Percentiles rank a stretch among this genome's conserved stretches.
These are phyloP conservation scores for Colletotrichum sp. DNA, from an alignment of 2,329 filamentous ascomycete species.

Conservation along the genomic window DNA sequence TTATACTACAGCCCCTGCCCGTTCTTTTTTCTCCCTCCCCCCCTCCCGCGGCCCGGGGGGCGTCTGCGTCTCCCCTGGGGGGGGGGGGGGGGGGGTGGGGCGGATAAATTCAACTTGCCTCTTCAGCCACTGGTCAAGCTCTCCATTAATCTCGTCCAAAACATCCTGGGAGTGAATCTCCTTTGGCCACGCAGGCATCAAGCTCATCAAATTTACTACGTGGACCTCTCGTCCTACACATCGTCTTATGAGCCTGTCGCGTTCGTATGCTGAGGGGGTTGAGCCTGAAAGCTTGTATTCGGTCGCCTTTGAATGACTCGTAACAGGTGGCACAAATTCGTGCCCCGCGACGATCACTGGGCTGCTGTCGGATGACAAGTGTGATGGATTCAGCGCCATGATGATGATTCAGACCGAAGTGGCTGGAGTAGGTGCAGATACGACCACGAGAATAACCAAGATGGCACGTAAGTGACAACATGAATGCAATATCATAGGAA, in stretches of 20 bases:
- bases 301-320: not conserved
- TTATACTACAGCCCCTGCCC: too few species aligned
- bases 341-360: not conserved
- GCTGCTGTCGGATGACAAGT: not conserved
- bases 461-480: not conserved
- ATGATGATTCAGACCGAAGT: not conserved
- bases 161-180: not conserved
- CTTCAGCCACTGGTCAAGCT: not conserved
- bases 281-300: not conserved
- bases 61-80: too few species aligned
- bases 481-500: not conserved
- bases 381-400: not conserved
- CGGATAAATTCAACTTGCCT: too few species aligned
- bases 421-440: not conserved
- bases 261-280: not conserved
- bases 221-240: not conserved
- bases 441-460: not conserved
- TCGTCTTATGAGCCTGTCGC: not conserved
- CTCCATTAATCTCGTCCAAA: not conserved
- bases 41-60: too few species aligned
- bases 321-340: accelerated
- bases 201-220: not conserved
- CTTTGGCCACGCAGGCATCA: not conserved
- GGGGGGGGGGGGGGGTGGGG: too few species aligned
- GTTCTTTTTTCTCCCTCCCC: too few species aligned